Evolutionary conservation across 192 early-diverging fungal genomes (phyloP).

Genomic region (Thamnidium elegans): DNA sequence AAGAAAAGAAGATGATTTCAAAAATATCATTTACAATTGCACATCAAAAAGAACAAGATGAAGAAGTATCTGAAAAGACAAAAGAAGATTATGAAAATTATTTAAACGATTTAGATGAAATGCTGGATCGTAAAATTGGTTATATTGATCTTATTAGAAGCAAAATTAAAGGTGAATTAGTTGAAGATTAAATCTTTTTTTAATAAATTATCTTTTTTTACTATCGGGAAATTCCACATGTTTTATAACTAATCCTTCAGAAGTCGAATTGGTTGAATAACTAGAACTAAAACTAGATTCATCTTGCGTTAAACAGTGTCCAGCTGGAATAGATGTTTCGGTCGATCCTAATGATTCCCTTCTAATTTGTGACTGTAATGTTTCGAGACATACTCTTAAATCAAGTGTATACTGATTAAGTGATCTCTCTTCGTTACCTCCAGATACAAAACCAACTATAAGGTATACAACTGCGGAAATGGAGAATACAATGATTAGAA

Average conservation of each 20-base stretch:
- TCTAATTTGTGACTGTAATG: background rate
- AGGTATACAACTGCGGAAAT: slow-evolving; percentile 6
- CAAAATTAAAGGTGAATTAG: slow-evolving; percentile 17
- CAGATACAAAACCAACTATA: slow-evolving; percentile 35
- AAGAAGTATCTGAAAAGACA: slow-evolving; percentile 7
- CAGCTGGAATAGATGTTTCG: background rate
- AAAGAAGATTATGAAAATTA: slow-evolving; percentile 19
- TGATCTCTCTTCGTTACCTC: slow-evolving; percentile 16
- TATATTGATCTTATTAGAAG: slow-evolving; percentile 16
- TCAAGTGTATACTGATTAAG: slow-evolving; percentile 21
- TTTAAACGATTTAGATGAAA: slow-evolving; percentile 24
- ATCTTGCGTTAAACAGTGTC: background rate
- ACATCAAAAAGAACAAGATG: slow-evolving; percentile 21
- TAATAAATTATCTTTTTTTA: too few relatives aligned
- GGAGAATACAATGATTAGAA: slow-evolving; percentile 4
- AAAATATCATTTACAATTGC: slow-evolving; percentile 22
- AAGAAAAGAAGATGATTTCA: slow-evolving; percentile 26
- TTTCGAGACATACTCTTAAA: background rate
- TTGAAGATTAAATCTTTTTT: slow-evolving; percentile 5
- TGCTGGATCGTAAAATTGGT: slow-evolving; percentile 20
- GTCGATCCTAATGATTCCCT: too few relatives aligned
- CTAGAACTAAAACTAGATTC: background rate
- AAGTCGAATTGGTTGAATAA: background rate
- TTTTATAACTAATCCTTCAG: background rate
- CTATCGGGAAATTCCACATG: too few relatives aligned